Conservation (phyloP, 805 yeast genomes). For the Pichia scutulata region DNA sequence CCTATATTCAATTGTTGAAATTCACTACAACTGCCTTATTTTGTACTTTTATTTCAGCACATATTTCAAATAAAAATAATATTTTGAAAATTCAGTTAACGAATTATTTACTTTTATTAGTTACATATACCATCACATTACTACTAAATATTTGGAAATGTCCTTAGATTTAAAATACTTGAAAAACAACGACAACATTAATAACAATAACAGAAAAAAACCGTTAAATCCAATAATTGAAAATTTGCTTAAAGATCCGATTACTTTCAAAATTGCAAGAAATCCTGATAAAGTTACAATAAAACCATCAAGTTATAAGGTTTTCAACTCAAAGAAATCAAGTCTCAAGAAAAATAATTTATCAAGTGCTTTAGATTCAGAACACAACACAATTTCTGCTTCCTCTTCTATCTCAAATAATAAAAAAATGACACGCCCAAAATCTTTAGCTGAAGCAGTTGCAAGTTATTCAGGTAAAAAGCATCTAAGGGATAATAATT, state of each 20-base stretch:
- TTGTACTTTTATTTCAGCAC: neutral
- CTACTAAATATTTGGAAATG: neutral
- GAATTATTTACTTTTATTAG: neutral
- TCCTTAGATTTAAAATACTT: neutral
- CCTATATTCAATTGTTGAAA: neutral
- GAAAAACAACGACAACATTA: neutral
- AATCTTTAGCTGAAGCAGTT: constrained; percentile 51
- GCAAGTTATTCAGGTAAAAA: constrained; percentile 50
- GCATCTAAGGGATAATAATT: constrained; percentile 14
- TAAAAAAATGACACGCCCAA: constrained; percentile 28
- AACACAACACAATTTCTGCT: neutral
- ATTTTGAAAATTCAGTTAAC: neutral
- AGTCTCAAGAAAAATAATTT: neutral
- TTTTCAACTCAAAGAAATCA: constrained; percentile 27
- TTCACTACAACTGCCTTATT: neutral
- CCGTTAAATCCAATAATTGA: constrained; percentile 5
- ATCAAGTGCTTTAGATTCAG: neutral
- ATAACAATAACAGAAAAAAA: neutral
- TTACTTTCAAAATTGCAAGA: constrained; percentile 56
- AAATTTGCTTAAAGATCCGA: constrained; percentile 46
- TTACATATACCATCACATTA: neutral
- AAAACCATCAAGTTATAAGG: constrained; percentile 41
- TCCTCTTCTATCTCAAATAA: neutral
- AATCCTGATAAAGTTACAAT: constrained; percentile 40
- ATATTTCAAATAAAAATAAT: neutral